Base-by-base conservation (phyloP, 2,329 filamentous ascomycete species). In the Cytospora chrysosperma region DNA sequence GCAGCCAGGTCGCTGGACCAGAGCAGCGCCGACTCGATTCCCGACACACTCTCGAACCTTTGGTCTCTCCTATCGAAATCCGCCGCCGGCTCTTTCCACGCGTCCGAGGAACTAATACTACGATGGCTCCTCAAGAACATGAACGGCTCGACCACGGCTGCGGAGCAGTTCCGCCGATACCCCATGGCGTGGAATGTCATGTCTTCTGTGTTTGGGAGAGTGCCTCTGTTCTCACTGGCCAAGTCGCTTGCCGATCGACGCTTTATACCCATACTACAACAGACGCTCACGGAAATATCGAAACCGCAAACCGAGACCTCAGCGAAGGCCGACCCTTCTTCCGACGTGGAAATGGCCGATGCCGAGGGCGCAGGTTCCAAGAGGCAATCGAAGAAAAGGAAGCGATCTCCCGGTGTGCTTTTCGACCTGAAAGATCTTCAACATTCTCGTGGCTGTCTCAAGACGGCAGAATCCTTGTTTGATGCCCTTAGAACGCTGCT, bases 181-280 rank as follows among this genome's bases (percentile, higher is more conserved):
- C 82, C 84, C 54, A 72, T 83, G 59, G 79, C 84, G 12, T 89
- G 86, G 90, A 79, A 77, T 32, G 81, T 92, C 40, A 73, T 93
- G 27, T 79, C 80, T 52, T 82, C 82, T 64, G 79, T 89, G 55
- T 81, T 91, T 60, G 78, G 81, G 56, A 78, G 86, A n/a, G 85
- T 94, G 21, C 88, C 91, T 0, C 78, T 87, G 0, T 87, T 89
- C 53, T 88, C 86, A 13, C 79, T 91, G 27, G 90, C 91, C 10
- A 87, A 87, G 63, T 86, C 90, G 4, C 80, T 96, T 8, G 87
- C 85, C 26, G 88, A 93, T 63, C 82, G 88, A 62, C 83, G 85
- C 53, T 91, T 96, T 59, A 76, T 90, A 37, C 75, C 77, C 1
- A 83, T 92, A 12, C 73, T 96, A 50, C 85, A 88, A 69, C 83